phyloP scores from a whole-genome alignment of 1,284 basidiomycete genomes.

The Heterobasidion parviporum region DNA sequence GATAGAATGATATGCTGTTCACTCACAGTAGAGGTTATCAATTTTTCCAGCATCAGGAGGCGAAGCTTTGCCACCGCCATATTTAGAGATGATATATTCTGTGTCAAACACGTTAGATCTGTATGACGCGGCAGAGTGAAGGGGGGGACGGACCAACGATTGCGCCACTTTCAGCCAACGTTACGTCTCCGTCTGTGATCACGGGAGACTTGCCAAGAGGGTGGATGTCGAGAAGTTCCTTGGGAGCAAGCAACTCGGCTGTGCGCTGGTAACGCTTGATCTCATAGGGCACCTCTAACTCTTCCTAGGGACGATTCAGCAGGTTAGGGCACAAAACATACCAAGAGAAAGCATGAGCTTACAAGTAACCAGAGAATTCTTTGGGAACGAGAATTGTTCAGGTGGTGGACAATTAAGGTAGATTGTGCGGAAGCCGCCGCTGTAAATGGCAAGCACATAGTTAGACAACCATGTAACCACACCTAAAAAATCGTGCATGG shows the following conservation, averaged over 20 bases:
- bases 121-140: neutral
- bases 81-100: conserved; percentile 32
- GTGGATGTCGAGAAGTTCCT: conserved; percentile 29
- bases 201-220: conserved; percentile 40
- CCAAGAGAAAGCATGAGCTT: conserved; percentile 2
- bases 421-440: too few relatives aligned
- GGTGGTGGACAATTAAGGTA: conserved; percentile 34
- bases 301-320: conserved; percentile 14
- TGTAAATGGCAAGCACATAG: too few relatives aligned
- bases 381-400: conserved; percentile 44
- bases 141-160: conserved; percentile 30
- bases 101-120: neutral
- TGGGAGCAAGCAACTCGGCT: conserved; percentile 16
- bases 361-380: conserved; percentile 49
- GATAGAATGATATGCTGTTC: conserved; percentile 4
- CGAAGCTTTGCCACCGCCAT: conserved; percentile 10
- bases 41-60: conserved; percentile 15
- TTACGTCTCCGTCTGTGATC: conserved; percentile 35
- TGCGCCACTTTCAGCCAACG: conserved; percentile 39
- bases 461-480: too few relatives aligned
- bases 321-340: neutral
- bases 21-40: conserved; percentile 29
- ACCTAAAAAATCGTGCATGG: too few relatives aligned
- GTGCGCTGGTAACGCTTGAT: conserved; percentile 20
- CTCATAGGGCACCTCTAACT: conserved; percentile 20